phyloP scores from a whole-genome alignment of 2,329 filamentous ascomycete species.

The Aspergillus neoniger region DNA sequence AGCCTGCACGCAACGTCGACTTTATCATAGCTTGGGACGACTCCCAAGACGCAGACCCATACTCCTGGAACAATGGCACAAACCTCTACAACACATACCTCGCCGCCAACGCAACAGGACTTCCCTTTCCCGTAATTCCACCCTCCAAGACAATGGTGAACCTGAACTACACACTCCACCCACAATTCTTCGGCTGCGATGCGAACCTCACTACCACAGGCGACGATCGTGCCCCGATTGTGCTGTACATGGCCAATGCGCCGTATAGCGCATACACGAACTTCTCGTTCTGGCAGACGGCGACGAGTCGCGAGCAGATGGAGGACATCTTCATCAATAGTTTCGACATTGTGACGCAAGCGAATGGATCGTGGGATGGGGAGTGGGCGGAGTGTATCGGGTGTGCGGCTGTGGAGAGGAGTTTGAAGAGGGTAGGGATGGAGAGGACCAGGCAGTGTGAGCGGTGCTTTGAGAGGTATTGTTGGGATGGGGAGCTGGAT shows the following conservation, averaged over 20 bases:
- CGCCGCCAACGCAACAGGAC: not conserved
- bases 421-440: not conserved
- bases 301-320: not conserved
- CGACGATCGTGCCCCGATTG: not conserved
- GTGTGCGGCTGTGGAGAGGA: not conserved
- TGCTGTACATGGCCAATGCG: not conserved
- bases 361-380: not conserved
- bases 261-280: slow-evolving; percentile 2
- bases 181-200: not conserved
- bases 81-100: not conserved
- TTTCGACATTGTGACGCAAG: not conserved
- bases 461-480: not conserved
- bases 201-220: not conserved
- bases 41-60: not conserved
- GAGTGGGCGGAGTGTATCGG: not conserved
- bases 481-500: not conserved
- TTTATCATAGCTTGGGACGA: not conserved
- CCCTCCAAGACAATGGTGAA: not conserved
- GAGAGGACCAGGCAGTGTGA: not conserved
- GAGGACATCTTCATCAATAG: not conserved
- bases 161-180: not conserved
- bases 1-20: not conserved
- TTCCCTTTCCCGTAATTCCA: not conserved
- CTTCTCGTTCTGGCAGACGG: not conserved
- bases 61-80: not conserved